phyloP scores from a whole-genome alignment of 306 rosid genomes.

The Gleditsia sinensis region DNA sequence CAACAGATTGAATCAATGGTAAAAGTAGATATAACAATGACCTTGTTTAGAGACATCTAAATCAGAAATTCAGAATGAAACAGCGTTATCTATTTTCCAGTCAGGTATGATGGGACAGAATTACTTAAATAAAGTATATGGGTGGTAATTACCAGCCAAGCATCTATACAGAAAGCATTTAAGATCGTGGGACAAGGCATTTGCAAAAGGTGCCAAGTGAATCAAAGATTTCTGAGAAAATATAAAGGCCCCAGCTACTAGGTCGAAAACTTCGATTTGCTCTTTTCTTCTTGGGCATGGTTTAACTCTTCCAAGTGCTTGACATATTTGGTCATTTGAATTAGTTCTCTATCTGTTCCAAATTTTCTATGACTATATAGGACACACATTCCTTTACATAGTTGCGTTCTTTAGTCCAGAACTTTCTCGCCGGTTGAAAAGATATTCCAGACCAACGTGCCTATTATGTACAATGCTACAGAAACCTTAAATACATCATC shows the following conservation, averaged over 20 bases:
- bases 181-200: not conserved
- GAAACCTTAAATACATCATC: constrained; percentile 93
- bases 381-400: no score
- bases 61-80: not conserved
- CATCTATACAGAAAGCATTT: constrained; percentile 18
- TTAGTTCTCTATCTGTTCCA: constrained; percentile 27
- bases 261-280: constrained; percentile 39
- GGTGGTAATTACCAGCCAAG: constrained; percentile 31
- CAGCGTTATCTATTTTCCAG: not conserved
- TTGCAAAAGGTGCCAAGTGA: constrained; percentile 22
- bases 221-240: constrained; percentile 36
- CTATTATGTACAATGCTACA: constrained; percentile 74
- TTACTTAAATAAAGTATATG: constrained; percentile 28
- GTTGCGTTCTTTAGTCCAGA: constrained; percentile 53
- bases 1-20: not conserved
- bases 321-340: not conserved
- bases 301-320: constrained; percentile 16
- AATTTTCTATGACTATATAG: not conserved
- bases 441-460: constrained; percentile 88
- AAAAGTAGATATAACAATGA: not conserved
- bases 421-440: constrained; percentile 88
- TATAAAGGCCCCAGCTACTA: constrained; percentile 36
- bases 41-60: not conserved
- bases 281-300: constrained; percentile 11
- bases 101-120: not conserved